Base-by-base conservation (phyloP, 352 stramenopile genomes). In the Globisporangium solare region DNA sequence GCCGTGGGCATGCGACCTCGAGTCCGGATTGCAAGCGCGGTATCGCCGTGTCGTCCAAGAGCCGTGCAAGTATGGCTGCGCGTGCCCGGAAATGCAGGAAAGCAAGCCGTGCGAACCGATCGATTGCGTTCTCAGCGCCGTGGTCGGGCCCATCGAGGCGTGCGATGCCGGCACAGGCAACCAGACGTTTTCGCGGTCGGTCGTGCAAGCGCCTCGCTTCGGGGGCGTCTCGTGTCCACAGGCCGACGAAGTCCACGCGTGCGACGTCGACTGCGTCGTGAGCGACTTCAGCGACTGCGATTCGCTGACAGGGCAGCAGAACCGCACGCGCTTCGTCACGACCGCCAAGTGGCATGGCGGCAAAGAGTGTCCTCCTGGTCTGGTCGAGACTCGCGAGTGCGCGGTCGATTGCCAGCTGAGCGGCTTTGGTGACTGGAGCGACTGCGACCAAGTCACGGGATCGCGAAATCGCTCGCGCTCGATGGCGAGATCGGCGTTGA, bases 341-440 rank as follows among this genome's bases (percentile, higher is more conserved):
- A 57, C 64, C 4, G 51, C 52, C 21, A 50, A 65, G 2, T 49
- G 71, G 14, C 80, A 86, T 45, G 67, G 67, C 14, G 79, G 68
- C 11, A 12, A 57, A 1, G 27, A 60, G 8, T 89, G 79, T 51
- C 58, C 48, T 1, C 22, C 67, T 27, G 5, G 5, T 0, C 64
- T 73, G 6, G 64, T 48, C 1, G 60, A 73, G 22, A 63, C 63
- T 15, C 61, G 63, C 6, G 47, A 54, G 1, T 89, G 79, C 27
- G 64, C 74, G 0, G 66, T 83, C 6, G 70, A 76, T 43, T 89
- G 79, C 46, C 57, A 67, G 14, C 60, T 83, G 4, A 65, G 71
- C 8, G 18, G 41, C 2, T 86, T 60, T 39, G 41, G 59, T 2
- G 51, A 64, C 0, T 79, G 73, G 69, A 70, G 58, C n/a, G 40